Evolutionary conservation across 2,329 filamentous ascomycete genomes (phyloP).

Genomic region (Paraphoma chrysanthemicola): DNA sequence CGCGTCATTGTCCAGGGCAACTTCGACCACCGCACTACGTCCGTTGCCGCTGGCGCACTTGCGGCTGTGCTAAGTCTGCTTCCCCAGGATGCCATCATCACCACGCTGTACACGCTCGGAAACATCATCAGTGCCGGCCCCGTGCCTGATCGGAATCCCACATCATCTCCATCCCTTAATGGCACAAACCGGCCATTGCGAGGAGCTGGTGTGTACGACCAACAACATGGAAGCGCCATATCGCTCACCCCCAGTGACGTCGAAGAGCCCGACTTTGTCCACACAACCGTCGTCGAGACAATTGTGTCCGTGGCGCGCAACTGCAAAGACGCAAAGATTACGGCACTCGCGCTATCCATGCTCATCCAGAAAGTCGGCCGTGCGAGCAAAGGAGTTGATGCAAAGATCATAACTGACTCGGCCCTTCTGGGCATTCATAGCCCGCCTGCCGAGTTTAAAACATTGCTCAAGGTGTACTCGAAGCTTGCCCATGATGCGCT

Average conservation of each 20-base stretch:
- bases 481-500: slow-evolving; percentile 77
- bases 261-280: slow-evolving; percentile 78
- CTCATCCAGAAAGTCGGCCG: slow-evolving; percentile 94
- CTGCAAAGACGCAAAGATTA: slow-evolving; percentile 89
- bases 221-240: slow-evolving; percentile 74
- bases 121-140: slow-evolving; percentile 85
- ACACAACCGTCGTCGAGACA: slow-evolving; percentile 90
- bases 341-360: slow-evolving; percentile 91
- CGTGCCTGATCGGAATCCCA: slow-evolving; percentile 55
- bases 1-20: slow-evolving; percentile 87
- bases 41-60: slow-evolving; percentile 81
- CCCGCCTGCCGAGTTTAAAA: slow-evolving; percentile 81
- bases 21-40: slow-evolving; percentile 71
- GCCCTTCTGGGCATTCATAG: slow-evolving; percentile 79
- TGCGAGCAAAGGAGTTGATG: slow-evolving; percentile 79
- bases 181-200: slow-evolving; percentile 55
- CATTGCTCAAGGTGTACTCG: slow-evolving; percentile 83
- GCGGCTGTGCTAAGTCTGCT: slow-evolving; percentile 81
- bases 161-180: slow-evolving; percentile 58
- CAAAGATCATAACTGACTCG: slow-evolving; percentile 82
- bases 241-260: slow-evolving; percentile 78
- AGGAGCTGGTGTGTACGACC: slow-evolving; percentile 48
- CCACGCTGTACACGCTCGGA: slow-evolving; percentile 93
- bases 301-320: slow-evolving; percentile 88
- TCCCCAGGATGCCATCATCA: slow-evolving; percentile 92